phyloP scores from a whole-genome alignment of 163 green algal species.

The Prototheca cutis region DNA sequence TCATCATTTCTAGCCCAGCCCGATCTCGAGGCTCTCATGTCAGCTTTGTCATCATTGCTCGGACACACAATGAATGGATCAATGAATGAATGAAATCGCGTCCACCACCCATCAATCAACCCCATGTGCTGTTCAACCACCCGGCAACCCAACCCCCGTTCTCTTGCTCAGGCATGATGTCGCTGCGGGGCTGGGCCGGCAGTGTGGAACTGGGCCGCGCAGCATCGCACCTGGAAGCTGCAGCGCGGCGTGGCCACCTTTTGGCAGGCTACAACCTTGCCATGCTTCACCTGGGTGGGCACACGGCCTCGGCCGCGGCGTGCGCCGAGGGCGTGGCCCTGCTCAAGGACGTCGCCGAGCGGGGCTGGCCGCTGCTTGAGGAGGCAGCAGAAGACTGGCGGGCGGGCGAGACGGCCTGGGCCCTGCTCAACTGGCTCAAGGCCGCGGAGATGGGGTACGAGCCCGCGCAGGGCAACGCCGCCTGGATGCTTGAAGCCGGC shows the following conservation, averaged over 20 bases:
- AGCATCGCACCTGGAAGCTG: constrained; percentile 31
- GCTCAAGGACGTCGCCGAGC: constrained; percentile 58
- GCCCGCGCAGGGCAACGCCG: constrained; percentile 76
- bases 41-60: too few species aligned
- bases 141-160: constrained; percentile 8
- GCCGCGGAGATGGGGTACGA: constrained; percentile 71
- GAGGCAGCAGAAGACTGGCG: constrained; percentile 57
- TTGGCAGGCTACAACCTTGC: constrained; percentile 81
- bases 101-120: too few species aligned
- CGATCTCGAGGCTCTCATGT: too few species aligned
- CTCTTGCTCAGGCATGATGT: constrained; percentile 58
- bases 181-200: constrained; percentile 53
- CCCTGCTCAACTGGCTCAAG: constrained; percentile 63
- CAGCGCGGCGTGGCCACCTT: constrained; percentile 31
- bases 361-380: constrained; percentile 16
- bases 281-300: constrained; percentile 68
- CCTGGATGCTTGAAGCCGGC: constrained; percentile 61
- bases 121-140: too few species aligned
- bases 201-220: constrained; percentile 26
- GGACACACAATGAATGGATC: too few species aligned
- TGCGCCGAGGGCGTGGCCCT: constrained; percentile 57
- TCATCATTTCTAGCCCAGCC: too few species aligned
- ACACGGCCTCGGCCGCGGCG: constrained; percentile 8
- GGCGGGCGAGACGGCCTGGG: constrained; percentile 36
- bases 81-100: too few species aligned